Base-by-base conservation (phyloP, 1,139 yeast genomes). In the Kodamaea sp. region DNA sequence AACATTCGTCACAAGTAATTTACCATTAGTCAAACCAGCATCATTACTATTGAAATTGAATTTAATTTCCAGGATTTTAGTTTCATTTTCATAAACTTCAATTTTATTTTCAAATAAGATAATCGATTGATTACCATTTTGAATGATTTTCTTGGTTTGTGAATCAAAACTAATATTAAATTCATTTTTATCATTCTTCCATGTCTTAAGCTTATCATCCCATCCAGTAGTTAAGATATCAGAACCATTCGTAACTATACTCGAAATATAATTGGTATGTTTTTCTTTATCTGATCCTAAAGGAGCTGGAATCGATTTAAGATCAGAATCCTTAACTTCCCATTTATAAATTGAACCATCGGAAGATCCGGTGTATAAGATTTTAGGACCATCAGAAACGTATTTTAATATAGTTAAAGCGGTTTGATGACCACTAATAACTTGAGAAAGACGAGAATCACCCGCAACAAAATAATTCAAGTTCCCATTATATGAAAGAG, bases 381-480 rank as follows among this genome's bases (percentile, higher is more conserved):
- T 48, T 0, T 15, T 4, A 15, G 3, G 20, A 15, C 20, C 20
- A 3, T 15, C 4, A 2, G 52, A 58, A 1, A 60, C 54, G 8
- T 52, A 48, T 3, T 55, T 53, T 5, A 68, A 54, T 1, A 76
- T 59, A 1, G 96, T 86, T 41, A 92, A 75, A 12, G 89, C 74
- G 50, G 80, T 79, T 59, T 89, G 96, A 54, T 92, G 97, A 12
- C 97, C 97, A 38, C 65, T 57, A 12, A 89, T 60, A 0, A 70
- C 63, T 41, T 63, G 62, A 1, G 67, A 63, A 1, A 84, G 78
- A 2, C 56, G 47, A 3, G 66, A 49, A 10, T 59, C 64, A 28
- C 58, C 63, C 22, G 55, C 45, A n/a, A 58, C 53, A 53, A 84
- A 80, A 52, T 74, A 76, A 58, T 81, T 79, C 52, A 92, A 63